A percentile compares a stretch with the other conserved stretches of the same genome.
Evolutionary conservation across 129 eudicot species (phyloP).

Genomic region (Kitagawia praeruptora): DNA sequence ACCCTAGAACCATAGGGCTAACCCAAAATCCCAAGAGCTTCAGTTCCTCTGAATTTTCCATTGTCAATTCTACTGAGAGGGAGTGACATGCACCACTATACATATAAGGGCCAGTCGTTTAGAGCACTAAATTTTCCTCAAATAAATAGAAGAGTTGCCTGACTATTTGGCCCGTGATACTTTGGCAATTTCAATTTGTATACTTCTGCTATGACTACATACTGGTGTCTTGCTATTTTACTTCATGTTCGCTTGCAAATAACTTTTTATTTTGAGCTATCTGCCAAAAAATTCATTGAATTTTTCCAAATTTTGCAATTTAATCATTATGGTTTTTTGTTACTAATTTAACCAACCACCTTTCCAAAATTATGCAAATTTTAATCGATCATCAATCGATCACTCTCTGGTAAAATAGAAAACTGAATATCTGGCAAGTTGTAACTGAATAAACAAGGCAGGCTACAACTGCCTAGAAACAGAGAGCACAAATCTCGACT

Average conservation of each 20-base stretch:
- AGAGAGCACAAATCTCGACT: neutral
- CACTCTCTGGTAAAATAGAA: too few relatives aligned
- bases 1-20: conserved; percentile 19
- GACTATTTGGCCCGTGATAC: neutral
- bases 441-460: neutral
- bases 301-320: too few relatives aligned
- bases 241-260: neutral
- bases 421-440: neutral
- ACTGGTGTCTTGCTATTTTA: neutral
- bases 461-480: neutral
- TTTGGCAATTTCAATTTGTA: neutral
- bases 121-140: neutral
- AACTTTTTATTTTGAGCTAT: too few relatives aligned
- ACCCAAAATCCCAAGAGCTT: conserved; percentile 25
- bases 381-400: too few relatives aligned
- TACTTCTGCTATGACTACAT: neutral
- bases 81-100: neutral
- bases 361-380: too few relatives aligned
- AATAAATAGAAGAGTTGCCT: neutral
- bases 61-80: neutral
- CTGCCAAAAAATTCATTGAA: too few relatives aligned
- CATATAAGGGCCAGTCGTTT: neutral
- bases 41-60: conserved; percentile 7
- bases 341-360: too few relatives aligned
- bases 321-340: too few relatives aligned